Evolutionary conservation across 768 basidiomycete species (phyloP), one percentile per base, ranked within the genome.

Genomic region (Mycena epipterygia): DNA sequence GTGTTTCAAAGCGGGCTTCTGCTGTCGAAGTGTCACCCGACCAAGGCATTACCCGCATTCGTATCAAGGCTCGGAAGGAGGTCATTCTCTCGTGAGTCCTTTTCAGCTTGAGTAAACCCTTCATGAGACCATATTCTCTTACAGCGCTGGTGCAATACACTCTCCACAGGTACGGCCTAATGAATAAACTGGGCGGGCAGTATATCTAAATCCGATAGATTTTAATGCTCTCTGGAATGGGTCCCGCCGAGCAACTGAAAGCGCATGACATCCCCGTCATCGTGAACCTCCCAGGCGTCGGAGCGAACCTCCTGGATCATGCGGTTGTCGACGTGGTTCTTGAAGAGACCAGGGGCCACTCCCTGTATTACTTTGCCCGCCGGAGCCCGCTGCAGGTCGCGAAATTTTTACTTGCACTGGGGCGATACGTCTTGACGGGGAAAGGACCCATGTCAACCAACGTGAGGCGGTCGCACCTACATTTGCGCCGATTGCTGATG

Each of bases 161-260:
- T 86, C 90, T 8, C 91, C 91, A 5, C 89, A 89, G 25, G 87
- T 87, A 81, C 21, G 57, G 11, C 39, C 39, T 42, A 21, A 23
- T 29, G 7, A 3, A 12, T 23, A 9, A 9, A 16, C 57, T 11
- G 5, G 8, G 35, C 13, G 12, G 16, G 42, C 17, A 42, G n/a
- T n/a, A n/a, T n/a, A n/a, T n/a, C 30, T 4, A 16, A 48, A 13
- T 60, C 21, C 80, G 3, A 27, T 30, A 92, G 82, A 86, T 93
- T 58, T 84, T 93, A 17, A 86, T 92, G 85, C 84, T 93, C 21
- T 93, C 92, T 41, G 95, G 95, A 14, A 81, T 96, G 53, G 95
- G 95, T 3, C 92, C 93, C 39, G 84, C 85, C 2, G 82, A 82
- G 1, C 84, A 92, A 16, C 84, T 95, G 41, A 72, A 82, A 14